phyloP scores from a whole-genome alignment of 805 yeast genomes.

The Yamadazyma akitaensis region DNA sequence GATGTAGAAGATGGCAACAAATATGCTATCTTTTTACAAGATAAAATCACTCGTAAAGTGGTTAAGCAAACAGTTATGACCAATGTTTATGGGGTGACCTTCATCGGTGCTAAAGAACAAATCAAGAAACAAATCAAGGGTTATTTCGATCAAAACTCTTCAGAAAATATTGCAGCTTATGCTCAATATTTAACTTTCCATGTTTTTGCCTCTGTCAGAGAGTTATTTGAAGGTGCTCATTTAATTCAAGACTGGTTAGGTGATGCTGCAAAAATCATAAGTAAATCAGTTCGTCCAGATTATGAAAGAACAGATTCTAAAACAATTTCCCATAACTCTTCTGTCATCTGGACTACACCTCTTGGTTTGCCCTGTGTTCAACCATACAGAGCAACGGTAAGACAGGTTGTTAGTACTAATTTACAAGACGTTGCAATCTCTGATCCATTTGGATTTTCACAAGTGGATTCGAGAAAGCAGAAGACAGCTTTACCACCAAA shows the following conservation, averaged over 20 bases:
- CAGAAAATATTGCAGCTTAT: slow-evolving; percentile 25
- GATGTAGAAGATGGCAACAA: slow-evolving; percentile 55
- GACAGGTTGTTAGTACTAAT: slow-evolving; percentile 70
- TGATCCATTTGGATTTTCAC: slow-evolving; percentile 82
- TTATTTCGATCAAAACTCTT: slow-evolving; percentile 46
- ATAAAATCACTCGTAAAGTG: slow-evolving; percentile 74
- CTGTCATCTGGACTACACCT: slow-evolving; percentile 98
- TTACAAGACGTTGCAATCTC: slow-evolving; percentile 82
- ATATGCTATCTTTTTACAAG: slow-evolving; percentile 52
- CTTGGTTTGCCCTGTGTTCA: slow-evolving; percentile 94
- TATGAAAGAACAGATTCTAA: slow-evolving; percentile 46
- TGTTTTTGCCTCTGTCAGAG: slow-evolving; percentile 81
- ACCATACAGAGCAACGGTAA: slow-evolving; percentile 76
- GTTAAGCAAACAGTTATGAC: slow-evolving; percentile 99
- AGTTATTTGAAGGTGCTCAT: slow-evolving; percentile 89
- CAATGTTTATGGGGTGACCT: slow-evolving; percentile 95
- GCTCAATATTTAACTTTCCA: slow-evolving; percentile 65
- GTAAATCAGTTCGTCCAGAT: slow-evolving; percentile 65
- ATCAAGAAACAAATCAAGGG: slow-evolving; percentile 73
- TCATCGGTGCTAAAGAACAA: slow-evolving; percentile 87
- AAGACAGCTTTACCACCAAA: slow-evolving; percentile 94
- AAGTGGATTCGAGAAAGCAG: slow-evolving; percentile 87
- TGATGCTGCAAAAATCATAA: slow-evolving; percentile 74
- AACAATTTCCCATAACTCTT: slow-evolving; percentile 67
- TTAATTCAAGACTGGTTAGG: slow-evolving; percentile 95